phyloP scores from a whole-genome alignment of 2,329 filamentous ascomycete species.

The Endocalyx cinctus region DNA sequence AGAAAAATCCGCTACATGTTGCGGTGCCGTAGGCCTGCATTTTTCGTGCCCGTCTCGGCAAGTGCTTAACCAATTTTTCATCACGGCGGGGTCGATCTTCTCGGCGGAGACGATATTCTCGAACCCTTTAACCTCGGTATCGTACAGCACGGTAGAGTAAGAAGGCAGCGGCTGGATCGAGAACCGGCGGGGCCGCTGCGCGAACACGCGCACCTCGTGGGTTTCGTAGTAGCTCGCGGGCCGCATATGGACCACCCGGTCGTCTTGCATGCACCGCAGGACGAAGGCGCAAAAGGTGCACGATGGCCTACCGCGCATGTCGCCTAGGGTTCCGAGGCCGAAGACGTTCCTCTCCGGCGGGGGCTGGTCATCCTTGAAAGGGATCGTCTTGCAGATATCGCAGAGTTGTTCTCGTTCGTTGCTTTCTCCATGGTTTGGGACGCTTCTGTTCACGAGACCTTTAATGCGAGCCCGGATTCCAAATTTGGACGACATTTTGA shows the following conservation, averaged over 20 bases:
- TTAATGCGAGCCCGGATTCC: too few relatives aligned
- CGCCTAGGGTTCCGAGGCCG: conserved; percentile 10
- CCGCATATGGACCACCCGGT: conserved; percentile 13
- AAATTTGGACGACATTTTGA: too few relatives aligned
- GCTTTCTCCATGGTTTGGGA: too few relatives aligned
- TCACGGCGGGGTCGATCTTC: conserved; percentile 12
- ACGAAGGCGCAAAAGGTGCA: conserved; percentile 14
- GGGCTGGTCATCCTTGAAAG: conserved; percentile 6
- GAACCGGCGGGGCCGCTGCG: conserved; percentile 5
- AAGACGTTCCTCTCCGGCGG: conserved; percentile 4
- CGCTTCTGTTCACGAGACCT: too few relatives aligned
- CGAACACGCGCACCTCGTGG: conserved; percentile 12
- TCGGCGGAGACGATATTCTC: conserved; percentile 5
- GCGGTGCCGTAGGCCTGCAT: conserved; percentile 9
- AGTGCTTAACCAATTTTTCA: conserved; percentile 10
- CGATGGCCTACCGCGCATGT: conserved; percentile 9
- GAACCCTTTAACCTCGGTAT: conserved; percentile 12
- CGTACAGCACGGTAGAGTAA: conserved; percentile 10
- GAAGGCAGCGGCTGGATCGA: conserved; percentile 13
- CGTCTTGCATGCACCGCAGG: conserved; percentile 11
- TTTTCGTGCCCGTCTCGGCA: conserved; percentile 10
- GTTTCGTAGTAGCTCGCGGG: conserved; percentile 12
- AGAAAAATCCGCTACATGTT: conserved; percentile 10
- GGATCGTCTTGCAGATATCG: conserved; percentile 11
- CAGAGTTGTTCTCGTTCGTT: too few relatives aligned